Conservation (phyloP, 2,329 filamentous ascomycete species). For the Chaetomiaceae sp. region DNA sequence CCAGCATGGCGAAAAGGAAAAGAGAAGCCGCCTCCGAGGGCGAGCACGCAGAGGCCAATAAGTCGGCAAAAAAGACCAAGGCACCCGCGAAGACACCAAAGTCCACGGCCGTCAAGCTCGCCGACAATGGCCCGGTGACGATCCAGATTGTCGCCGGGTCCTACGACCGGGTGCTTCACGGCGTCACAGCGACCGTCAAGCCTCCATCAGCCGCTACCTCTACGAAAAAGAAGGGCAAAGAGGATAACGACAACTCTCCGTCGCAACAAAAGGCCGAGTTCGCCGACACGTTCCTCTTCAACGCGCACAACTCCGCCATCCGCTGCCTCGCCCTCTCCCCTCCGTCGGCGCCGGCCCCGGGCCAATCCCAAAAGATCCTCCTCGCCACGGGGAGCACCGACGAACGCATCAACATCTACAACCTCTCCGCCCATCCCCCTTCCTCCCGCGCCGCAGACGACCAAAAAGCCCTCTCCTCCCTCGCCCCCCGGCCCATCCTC, state of each 20-base stretch:
- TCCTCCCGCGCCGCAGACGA: constrained; percentile 42
- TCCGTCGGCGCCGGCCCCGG: constrained; percentile 56
- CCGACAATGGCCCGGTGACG: constrained; percentile 39
- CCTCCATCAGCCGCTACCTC: constrained; percentile 17
- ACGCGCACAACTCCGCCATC: constrained; percentile 85
- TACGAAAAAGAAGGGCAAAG: constrained; percentile 23
- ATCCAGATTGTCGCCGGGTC: constrained; percentile 89
- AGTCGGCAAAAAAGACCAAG: constrained; percentile 22
- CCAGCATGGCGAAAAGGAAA: constrained; percentile 31
- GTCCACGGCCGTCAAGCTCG: constrained; percentile 19
- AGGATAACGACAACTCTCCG: constrained; percentile 9
- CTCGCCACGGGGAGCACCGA: constrained; percentile 90
- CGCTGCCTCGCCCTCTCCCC: constrained; percentile 84
- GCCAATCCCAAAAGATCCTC: constrained; percentile 74
- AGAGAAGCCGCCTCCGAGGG: constrained; percentile 24
- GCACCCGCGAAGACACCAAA: constrained; percentile 11
- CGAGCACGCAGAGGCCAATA: constrained; percentile 14
- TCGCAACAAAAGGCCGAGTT: constrained; percentile 53
- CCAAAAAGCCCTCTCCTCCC: constrained; percentile 58
- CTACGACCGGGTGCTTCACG: constrained; percentile 90
- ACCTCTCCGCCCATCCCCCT: constrained; percentile 67
- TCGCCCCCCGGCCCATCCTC: constrained; percentile 68
- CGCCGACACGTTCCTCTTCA: constrained; percentile 91
- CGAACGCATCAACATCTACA: constrained; percentile 93
- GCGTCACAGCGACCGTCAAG: constrained; percentile 67